A percentile compares a stretch with the other conserved stretches of the same genome.
These are phyloP conservation scores for Aureobasidium sp. DNA, from an alignment of 2,329 filamentous ascomycete genomes.

Conservation along the genomic window DNA sequence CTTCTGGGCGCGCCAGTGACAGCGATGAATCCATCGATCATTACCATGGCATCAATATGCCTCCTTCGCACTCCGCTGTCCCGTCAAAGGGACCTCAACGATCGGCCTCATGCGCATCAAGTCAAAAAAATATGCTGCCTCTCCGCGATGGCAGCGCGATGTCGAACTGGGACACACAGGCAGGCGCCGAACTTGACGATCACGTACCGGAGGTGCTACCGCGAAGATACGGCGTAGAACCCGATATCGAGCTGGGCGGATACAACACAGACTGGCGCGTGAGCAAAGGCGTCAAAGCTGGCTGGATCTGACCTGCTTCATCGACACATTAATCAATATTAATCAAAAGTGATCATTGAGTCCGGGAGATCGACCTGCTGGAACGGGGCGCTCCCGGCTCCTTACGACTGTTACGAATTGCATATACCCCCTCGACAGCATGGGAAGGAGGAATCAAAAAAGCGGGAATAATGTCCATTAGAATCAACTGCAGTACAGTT, in stretches of 20 bases:
- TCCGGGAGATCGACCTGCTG: background rate
- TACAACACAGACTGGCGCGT: constrained; percentile 4
- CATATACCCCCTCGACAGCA: background rate
- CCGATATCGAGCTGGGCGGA: background rate
- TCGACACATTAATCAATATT: background rate
- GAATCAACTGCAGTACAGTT: background rate
- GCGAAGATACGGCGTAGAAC: background rate
- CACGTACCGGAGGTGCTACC: background rate
- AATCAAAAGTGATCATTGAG: background rate
- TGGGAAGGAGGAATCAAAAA: background rate
- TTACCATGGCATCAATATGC: background rate
- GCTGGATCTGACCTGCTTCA: background rate
- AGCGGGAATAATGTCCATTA: background rate
- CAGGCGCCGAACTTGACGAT: background rate
- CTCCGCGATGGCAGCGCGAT: background rate
- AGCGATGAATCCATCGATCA: background rate
- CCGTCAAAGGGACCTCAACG: background rate
- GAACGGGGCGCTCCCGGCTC: background rate
- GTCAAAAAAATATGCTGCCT: background rate
- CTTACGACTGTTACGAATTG: constrained; percentile 3
- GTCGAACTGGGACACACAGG: background rate
- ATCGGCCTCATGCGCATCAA: background rate
- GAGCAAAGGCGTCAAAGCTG: constrained; percentile 3
- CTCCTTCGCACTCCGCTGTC: background rate
- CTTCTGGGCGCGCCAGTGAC: background rate